phyloP scores from a whole-genome alignment of 2,329 filamentous ascomycete species.

The Pseudopyrenochaeta lycopersici region DNA sequence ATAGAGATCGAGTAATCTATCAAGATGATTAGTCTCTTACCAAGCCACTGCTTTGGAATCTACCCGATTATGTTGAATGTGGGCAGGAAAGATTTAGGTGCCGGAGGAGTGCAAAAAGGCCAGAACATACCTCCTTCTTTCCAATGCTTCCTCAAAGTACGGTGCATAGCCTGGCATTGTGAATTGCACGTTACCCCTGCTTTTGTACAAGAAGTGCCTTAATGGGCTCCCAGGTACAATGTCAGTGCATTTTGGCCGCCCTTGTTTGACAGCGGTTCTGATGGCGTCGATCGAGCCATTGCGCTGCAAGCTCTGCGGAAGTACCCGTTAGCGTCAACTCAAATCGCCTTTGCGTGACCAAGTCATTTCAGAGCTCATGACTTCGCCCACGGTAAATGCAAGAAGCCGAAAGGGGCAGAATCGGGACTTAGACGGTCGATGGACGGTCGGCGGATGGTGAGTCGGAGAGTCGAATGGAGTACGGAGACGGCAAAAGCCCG shows the following conservation, averaged over 20 bases:
- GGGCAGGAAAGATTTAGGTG: too few species aligned
- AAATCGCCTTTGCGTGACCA: not conserved
- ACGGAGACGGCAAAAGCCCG: conserved; percentile 1
- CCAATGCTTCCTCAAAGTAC: conserved; percentile 68
- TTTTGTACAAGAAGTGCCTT: conserved; percentile 96
- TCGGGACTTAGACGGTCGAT: not conserved
- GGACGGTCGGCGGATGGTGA: not conserved
- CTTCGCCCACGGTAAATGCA: not conserved
- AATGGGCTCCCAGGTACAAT: conserved; percentile 82
- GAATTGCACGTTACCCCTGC: conserved; percentile 92
- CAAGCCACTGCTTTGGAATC: too few species aligned
- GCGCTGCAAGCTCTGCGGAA: conserved; percentile 63
- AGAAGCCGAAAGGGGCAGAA: not conserved
- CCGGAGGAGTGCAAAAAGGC: not conserved
- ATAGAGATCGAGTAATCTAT: conserved; percentile 74
- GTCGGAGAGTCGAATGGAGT: not conserved
- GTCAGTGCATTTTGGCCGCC: conserved; percentile 75
- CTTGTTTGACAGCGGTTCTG: conserved; percentile 72
- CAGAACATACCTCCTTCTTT: conserved; percentile 66
- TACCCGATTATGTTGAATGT: not conserved
- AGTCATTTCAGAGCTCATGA: not conserved
- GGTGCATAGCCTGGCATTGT: conserved; percentile 84
- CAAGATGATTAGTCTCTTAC: not conserved
- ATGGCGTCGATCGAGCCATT: conserved; percentile 81
- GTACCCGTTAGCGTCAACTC: conserved; percentile 12